Evolutionary conservation across 257 asterid species (phyloP).

Genomic region (Schizonepeta tenuifolia): DNA sequence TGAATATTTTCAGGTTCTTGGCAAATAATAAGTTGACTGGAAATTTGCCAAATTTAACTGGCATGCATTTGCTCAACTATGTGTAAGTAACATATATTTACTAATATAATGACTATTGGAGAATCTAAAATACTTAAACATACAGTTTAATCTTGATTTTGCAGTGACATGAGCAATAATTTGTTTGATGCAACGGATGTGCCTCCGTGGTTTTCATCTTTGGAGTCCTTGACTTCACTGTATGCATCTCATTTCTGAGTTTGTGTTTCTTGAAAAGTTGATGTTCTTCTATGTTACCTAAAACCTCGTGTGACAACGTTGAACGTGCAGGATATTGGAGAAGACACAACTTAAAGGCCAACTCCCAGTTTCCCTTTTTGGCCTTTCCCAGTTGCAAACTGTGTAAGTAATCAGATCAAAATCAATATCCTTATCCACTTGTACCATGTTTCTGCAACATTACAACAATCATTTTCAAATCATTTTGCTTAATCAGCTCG

Average conservation of each 20-base stretch:
- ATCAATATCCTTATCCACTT: too few species aligned
- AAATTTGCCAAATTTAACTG: slow-evolving; percentile 69
- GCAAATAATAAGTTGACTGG: slow-evolving; percentile 73
- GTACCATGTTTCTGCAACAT: too few species aligned
- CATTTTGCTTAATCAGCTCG: slow-evolving; percentile 39
- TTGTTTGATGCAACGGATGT: slow-evolving; percentile 52
- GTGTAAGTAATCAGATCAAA: slow-evolving; percentile 50
- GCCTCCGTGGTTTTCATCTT: slow-evolving; percentile 61
- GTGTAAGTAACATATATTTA: slow-evolving; percentile 54
- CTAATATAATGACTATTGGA: too few species aligned
- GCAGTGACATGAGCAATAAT: slow-evolving; percentile 88
- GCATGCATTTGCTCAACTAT: slow-evolving; percentile 58
- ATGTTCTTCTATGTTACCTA: neutral
- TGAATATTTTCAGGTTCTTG: slow-evolving; percentile 55
- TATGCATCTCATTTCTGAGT: slow-evolving; percentile 30
- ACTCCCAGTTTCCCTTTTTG: slow-evolving; percentile 55
- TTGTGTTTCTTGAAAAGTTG: neutral
- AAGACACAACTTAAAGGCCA: slow-evolving; percentile 55
- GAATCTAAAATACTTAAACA: too few species aligned
- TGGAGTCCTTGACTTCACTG: slow-evolving; percentile 73
- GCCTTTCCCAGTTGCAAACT: slow-evolving; percentile 68
- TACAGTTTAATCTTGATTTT: slow-evolving; percentile 21
- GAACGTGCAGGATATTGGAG: slow-evolving; percentile 66
- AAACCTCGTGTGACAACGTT: slow-evolving; percentile 9
- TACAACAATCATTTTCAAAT: neutral